Conservation (phyloP, 192 early-diverging fungal species). For the Spinellus fusiger region DNA sequence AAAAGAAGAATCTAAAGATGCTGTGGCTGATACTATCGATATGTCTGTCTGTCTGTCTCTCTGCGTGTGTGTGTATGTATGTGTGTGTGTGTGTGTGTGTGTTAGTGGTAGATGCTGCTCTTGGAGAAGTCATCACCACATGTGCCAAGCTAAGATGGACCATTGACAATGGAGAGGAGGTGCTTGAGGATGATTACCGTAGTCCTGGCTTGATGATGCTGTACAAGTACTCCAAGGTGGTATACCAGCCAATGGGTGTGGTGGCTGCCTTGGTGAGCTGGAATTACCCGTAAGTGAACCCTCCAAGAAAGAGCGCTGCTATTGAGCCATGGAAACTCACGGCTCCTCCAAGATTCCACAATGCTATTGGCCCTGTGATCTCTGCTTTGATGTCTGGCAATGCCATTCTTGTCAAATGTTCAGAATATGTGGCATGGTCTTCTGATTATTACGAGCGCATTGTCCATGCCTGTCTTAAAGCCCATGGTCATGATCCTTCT, state of each 20-base stretch:
- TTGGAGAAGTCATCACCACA: constrained; percentile 79
- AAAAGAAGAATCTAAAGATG: too few relatives aligned
- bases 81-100: too few relatives aligned
- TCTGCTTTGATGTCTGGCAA: constrained; percentile 82
- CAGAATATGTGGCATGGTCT: constrained; percentile 83
- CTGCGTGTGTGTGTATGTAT: too few relatives aligned
- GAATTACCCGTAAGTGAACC: constrained; percentile 68
- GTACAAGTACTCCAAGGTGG: constrained; percentile 70
- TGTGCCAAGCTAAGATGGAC: constrained; percentile 78
- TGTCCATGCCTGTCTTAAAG: constrained; percentile 57
- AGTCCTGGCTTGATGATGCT: constrained; percentile 64
- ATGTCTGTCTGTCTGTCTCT: too few relatives aligned
- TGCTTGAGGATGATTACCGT: constrained; percentile 59
- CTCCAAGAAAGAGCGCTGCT: neutral
- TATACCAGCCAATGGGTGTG: constrained; percentile 77
- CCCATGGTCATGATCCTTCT: constrained; percentile 70
- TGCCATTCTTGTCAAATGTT: constrained; percentile 78
- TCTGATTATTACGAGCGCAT: constrained; percentile 60
- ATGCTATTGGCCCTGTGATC: constrained; percentile 72
- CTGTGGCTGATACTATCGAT: too few relatives aligned
- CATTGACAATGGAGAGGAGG: constrained; percentile 68
- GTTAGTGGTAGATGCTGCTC: constrained; percentile 67
- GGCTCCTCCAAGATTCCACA: too few relatives aligned
- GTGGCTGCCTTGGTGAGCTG: constrained; percentile 78
- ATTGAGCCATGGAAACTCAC: too few relatives aligned